phyloP scores from a whole-genome alignment of 495 filamentous ascomycete species.

The Podospora didyma region DNA sequence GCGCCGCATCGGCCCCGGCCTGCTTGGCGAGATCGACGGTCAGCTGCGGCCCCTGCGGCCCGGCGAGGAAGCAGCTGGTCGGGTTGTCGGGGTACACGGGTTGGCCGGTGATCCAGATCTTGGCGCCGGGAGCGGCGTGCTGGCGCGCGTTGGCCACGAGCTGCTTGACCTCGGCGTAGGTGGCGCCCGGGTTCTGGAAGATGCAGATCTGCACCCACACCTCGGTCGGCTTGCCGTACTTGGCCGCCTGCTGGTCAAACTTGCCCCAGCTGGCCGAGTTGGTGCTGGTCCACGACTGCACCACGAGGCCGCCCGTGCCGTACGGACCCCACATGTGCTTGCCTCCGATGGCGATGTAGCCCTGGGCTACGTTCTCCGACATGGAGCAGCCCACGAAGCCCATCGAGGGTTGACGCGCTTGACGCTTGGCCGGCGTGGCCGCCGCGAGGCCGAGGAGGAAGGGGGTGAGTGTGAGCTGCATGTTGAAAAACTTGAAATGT shows the following conservation, averaged over 20 bases:
- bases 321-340: conserved; percentile 27
- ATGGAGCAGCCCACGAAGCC: conserved; percentile 34
- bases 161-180: conserved; percentile 25
- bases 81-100: conserved; percentile 23
- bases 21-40: conserved; percentile 23
- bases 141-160: conserved; percentile 25
- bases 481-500: too few species aligned
- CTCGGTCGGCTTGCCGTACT: conserved; percentile 17
- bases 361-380: conserved; percentile 30
- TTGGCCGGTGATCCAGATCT: conserved; percentile 27
- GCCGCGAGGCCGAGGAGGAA: too few species aligned
- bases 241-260: conserved; percentile 19
- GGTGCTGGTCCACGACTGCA: conserved; percentile 25
- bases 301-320: conserved; percentile 25
- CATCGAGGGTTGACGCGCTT: too few species aligned
- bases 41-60: conserved; percentile 16
- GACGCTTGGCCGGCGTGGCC: too few species aligned
- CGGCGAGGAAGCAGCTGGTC: conserved; percentile 22
- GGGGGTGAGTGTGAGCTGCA: too few species aligned
- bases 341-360: conserved; percentile 20
- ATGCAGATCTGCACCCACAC: conserved; percentile 27
- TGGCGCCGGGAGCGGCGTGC: conserved; percentile 24
- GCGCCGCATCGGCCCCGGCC: conserved; percentile 14
- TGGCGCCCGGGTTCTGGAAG: conserved; percentile 22
- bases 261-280: conserved; percentile 17